Evolutionary conservation across 345 rosid species (phyloP).

Genomic region (Eucalyptus marginata): DNA sequence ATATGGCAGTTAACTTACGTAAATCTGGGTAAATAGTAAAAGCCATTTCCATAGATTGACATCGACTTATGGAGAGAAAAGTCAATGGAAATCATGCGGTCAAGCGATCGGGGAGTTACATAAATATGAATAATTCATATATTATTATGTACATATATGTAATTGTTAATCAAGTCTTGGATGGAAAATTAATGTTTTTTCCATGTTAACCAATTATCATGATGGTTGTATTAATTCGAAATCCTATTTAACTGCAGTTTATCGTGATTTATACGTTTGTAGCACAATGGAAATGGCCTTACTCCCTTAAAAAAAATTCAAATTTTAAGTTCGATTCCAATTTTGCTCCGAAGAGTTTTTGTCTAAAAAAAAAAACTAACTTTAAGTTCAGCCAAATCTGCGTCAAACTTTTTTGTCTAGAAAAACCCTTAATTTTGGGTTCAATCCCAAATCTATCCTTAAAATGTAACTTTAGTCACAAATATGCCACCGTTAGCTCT

Average conservation of each 20-base stretch:
- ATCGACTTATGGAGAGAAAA: background rate
- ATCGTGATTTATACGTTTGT: background rate
- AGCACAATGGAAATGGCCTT: background rate
- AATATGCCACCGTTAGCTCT: background rate
- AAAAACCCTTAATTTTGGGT: background rate
- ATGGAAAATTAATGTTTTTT: background rate
- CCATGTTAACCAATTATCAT: background rate
- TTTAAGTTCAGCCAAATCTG: too few relatives aligned
- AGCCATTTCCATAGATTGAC: background rate
- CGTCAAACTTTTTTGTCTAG: too few relatives aligned
- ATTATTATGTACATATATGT: background rate
- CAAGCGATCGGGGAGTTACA: background rate
- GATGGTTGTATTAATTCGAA: background rate
- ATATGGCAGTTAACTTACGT: background rate
- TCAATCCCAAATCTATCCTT: background rate
- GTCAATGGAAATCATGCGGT: background rate
- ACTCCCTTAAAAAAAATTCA: too few relatives aligned
- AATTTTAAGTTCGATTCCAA: too few relatives aligned
- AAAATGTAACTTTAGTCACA: background rate
- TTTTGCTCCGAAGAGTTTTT: too few relatives aligned
- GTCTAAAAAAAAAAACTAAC: too few relatives aligned
- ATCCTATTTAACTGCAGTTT: background rate
- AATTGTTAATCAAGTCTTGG: background rate
- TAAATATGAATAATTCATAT: background rate
- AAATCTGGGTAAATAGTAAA: background rate